phyloP scores from a whole-genome alignment of 129 eudicot species.

The Arctium lappa region DNA sequence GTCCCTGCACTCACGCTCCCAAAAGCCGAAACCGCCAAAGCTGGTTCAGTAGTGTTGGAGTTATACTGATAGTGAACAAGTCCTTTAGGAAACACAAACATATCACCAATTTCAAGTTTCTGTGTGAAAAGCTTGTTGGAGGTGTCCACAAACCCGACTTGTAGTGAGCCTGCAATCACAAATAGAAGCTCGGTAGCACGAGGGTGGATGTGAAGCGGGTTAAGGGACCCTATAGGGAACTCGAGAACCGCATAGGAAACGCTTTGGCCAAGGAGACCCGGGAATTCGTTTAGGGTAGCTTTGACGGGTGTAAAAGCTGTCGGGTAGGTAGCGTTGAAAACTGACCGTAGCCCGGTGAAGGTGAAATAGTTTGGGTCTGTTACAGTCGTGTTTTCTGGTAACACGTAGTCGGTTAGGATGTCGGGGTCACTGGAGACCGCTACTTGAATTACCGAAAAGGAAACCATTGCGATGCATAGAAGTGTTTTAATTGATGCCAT shows the following conservation, averaged over 20 bases:
- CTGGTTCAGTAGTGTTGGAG: conserved; percentile 15
- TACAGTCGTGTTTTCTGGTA: conserved; percentile 15
- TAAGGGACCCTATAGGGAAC: conserved; percentile 32
- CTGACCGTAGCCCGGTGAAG: conserved; percentile 24
- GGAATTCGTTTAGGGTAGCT: conserved; percentile 30
- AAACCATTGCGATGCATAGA: conserved; percentile 5
- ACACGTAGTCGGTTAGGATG: conserved; percentile 24
- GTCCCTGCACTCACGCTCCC: conserved; percentile 43
- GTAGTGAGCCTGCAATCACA: conserved; percentile 24
- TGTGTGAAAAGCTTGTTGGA: conserved; percentile 33
- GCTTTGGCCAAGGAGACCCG: conserved; percentile 34
- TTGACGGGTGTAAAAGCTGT: conserved; percentile 15
- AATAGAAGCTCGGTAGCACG: conserved; percentile 42
- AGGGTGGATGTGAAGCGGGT: conserved; percentile 44
- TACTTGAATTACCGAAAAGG: conserved; percentile 4
- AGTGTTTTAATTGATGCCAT: neutral
- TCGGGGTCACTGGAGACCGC: conserved; percentile 20
- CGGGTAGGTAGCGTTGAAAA: conserved; percentile 12
- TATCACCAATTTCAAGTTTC: conserved; percentile 30
- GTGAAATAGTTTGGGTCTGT: conserved; percentile 26
- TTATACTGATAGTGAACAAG: conserved; percentile 41
- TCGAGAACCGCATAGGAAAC: conserved; percentile 35
- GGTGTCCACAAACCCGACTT: conserved; percentile 42
- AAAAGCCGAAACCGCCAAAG: conserved; percentile 37
- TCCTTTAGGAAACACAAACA: conserved; percentile 43